Conservation (phyloP, 139 green algal species). For the Chlamydomonas urium region DNA sequence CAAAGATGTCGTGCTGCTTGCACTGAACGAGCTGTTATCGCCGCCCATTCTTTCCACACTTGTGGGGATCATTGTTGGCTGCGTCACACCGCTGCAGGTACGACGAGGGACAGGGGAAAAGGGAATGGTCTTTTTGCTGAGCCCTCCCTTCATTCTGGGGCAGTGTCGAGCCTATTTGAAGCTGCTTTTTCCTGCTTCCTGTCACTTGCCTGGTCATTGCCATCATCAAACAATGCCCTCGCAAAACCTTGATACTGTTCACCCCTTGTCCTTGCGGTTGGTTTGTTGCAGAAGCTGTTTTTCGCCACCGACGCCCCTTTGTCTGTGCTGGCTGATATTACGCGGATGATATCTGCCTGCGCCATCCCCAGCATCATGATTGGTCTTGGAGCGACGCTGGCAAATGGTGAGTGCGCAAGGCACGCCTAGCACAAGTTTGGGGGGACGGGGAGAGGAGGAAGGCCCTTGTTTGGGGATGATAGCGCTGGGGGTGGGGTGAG, state of each 20-base stretch:
- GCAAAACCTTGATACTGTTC: no score
- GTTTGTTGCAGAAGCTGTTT: background rate
- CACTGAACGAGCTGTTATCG: slow-evolving; percentile 7
- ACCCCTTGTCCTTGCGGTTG: no score
- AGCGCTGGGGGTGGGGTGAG: no score
- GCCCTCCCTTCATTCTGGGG: no score
- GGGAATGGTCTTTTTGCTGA: no score
- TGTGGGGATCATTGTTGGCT: slow-evolving; percentile 32
- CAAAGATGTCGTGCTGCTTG: background rate
- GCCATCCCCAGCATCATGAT: slow-evolving; percentile 58
- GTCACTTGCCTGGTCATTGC: no score
- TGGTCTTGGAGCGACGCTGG: slow-evolving; percentile 58
- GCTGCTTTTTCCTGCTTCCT: no score
- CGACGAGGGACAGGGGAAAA: background rate
- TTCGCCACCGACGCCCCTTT: background rate
- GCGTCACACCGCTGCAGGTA: slow-evolving; percentile 27
- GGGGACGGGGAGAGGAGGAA: no score
- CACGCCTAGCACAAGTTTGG: no score
- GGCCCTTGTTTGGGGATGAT: no score
- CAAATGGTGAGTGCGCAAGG: slow-evolving; percentile 37
- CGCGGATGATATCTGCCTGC: slow-evolving; percentile 35
- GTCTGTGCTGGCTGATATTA: background rate
- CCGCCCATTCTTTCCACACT: slow-evolving; percentile 29
- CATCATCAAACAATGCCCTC: no score
- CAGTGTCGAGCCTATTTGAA: no score